Base-by-base conservation (phyloP, 176 grass and related monocot species). In the Puccinellia tenuiflora region DNA sequence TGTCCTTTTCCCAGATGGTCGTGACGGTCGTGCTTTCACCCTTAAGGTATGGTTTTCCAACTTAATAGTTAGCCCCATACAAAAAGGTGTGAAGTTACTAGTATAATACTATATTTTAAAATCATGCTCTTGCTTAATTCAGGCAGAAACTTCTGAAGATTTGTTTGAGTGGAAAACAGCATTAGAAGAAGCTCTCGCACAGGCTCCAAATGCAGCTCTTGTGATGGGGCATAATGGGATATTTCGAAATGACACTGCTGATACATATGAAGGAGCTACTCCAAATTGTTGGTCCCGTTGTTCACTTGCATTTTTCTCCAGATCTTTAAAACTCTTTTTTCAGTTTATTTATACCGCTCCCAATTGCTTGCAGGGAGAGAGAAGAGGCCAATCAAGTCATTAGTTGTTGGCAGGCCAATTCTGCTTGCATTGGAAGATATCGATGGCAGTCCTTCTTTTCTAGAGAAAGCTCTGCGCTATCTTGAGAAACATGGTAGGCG, bases 201-300 rank as follows among this genome's bases (percentile, higher is more conserved):
- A 94, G 85, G 97, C 97, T 92, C 97, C 97, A 76, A 99, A 92
- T 90, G 97, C 93, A 75, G 97, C 93, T 87, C 96, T 99, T 90
- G 93, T 99, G 50, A 96, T 99, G 96, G 96, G 96, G 62, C 93
- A 99, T 85, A 99, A 99, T 92, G 96, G 96, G 59, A 99, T 99
- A 88, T 96, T 96, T 90, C 91, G 84, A 64, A 99, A 96, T 73
- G 96, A 99, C 29, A 93, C 87, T 25, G 38, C 85, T 82, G 96
- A 94, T 53, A 81, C 93, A 88, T 99, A 88, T 70, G 96, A 99
- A 81, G 87, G 87, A 81, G 82, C 93, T 88, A 69, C 90, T 68
- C 91, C 89, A 83, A 92, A 94, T 59, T 97, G 95, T 97, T 85
- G 75, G 94, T 84, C 26, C 68, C 81, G 31, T 87, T 79, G 31